A percentile compares a stretch with the other conserved stretches of the same genome.
phyloP scores from a whole-genome alignment of 1,139 yeast species.

The Diutina sp. region DNA sequence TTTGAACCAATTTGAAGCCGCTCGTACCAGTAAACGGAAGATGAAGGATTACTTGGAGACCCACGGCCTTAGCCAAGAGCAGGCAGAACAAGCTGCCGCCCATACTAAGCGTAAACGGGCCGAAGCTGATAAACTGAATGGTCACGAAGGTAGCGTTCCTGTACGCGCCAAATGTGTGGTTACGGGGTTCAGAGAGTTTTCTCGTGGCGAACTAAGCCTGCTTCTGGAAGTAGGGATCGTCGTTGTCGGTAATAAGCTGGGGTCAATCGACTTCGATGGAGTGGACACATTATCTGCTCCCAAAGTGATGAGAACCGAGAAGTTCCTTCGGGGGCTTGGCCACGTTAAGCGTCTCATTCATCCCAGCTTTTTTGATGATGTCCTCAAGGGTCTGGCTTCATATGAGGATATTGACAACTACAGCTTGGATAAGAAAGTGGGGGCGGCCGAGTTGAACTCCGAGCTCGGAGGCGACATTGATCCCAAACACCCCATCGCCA shows the following conservation, averaged over 20 bases:
- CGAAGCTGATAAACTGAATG: background rate
- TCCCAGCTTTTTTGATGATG: conserved; percentile 32
- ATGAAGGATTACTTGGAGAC: conserved; percentile 27
- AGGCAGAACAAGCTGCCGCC: background rate
- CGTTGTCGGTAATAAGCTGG: conserved; percentile 12
- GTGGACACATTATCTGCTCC: conserved; percentile 60
- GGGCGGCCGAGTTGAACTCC: conserved; percentile 15
- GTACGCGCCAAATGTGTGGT: conserved; percentile 15
- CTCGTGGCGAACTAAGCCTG: conserved; percentile 19
- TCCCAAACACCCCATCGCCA: background rate
- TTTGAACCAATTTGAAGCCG: conserved; percentile 44
- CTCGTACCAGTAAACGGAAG: conserved; percentile 24
- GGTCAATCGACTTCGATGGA: conserved; percentile 12
- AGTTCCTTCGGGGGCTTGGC: conserved; percentile 45
- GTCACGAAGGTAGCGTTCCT: background rate
- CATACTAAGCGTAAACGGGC: conserved; percentile 1
- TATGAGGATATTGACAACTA: conserved; percentile 19
- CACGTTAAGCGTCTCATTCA: conserved; percentile 28
- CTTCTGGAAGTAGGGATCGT: conserved; percentile 24
- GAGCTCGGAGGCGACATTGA: conserved; percentile 16
- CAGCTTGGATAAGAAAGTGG: conserved; percentile 21
- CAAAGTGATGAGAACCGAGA: conserved; percentile 68
- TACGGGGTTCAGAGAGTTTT: conserved; percentile 45
- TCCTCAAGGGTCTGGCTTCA: conserved; percentile 15
- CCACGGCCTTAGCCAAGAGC: conserved; percentile 9